Conservation (phyloP, 164 flowering plant genomes). For the Malania oleifera region DNA sequence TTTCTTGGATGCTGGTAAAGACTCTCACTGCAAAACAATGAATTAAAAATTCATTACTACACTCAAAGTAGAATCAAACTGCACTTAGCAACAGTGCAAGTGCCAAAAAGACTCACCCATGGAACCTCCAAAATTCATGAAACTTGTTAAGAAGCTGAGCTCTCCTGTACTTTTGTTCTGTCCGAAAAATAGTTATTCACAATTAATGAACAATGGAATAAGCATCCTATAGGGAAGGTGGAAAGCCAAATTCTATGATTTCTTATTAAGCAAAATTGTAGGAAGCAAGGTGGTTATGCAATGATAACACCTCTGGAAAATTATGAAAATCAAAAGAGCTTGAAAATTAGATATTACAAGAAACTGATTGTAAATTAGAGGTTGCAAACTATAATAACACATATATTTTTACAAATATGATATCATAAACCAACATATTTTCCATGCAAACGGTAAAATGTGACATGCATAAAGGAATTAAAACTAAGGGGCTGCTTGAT, state of each 20-base stretch:
- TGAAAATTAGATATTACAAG: too few species aligned
- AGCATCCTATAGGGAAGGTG: background rate
- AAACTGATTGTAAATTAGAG: background rate
- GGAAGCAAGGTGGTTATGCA: background rate
- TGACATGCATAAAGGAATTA: too few species aligned
- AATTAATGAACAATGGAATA: background rate
- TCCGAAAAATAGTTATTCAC: conserved; percentile 9
- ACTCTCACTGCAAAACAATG: conserved; percentile 73
- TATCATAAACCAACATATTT: too few species aligned
- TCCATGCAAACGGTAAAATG: too few species aligned
- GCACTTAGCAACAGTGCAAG: background rate
- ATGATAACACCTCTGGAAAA: background rate
- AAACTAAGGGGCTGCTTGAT: too few species aligned
- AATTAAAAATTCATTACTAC: background rate
- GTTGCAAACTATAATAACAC: background rate
- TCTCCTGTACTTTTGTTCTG: conserved; percentile 96
- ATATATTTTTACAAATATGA: too few species aligned
- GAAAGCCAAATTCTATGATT: too few species aligned
- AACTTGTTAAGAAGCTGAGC: conserved; percentile 87
- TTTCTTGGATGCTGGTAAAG: conserved; percentile 91
- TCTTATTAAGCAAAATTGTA: background rate
- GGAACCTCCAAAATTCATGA: conserved; percentile 86
- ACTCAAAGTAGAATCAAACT: background rate
- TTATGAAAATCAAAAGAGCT: background rate
- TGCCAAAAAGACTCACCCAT: conserved; percentile 45